Base-by-base conservation (phyloP, 192 early-diverging fungal genomes). In the Gigaspora rosea region DNA sequence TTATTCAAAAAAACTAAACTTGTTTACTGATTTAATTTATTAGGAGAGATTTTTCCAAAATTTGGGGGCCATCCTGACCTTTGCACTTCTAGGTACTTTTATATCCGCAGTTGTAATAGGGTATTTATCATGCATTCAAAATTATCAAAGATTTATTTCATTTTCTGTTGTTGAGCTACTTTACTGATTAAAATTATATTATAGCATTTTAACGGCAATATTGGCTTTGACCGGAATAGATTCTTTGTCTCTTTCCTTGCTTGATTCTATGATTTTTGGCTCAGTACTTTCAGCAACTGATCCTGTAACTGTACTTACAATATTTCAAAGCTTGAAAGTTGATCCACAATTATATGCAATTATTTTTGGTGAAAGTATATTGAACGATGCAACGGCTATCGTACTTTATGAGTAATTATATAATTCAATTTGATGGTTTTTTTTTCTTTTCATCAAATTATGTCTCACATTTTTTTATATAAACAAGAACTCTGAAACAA, bases 381-480 rank as follows among this genome's bases (percentile, higher is more conserved):
- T 99, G 48, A 99, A 99, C 77, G 97, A 99, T 77, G 94, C 95
- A n/a, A 96, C 97, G 3, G 94, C 96, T 2, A 99, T 98, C 81
- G 97, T 98, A n/a, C 85, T 99, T 70, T 96, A 95, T 82, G 90
- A 90, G 87, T 89, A 20, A 27, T 15, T 36, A 16, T 10, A 33
- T 20, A 4, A 41, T 10, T 15, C 36, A 46, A 4, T 49, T 70
- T 6, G 47, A 27, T 79, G 47, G 74, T 46, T 35, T 33, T 65
- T 15, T 16, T 61, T 47, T 32, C 18, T 12, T 76, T 48, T 47
- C 64, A 48, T 35, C 27, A 41, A 15, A 61, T 47, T 62, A 18
- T 9, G 12, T 36, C 32, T 46, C 63, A 46, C n/a, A 15, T 35
- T n/a, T 41, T 59, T 47, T 16, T 50, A 15, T 2, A 12, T 4